phyloP scores from a whole-genome alignment of 495 filamentous ascomycete species.

The Cudoniella acicularis region DNA sequence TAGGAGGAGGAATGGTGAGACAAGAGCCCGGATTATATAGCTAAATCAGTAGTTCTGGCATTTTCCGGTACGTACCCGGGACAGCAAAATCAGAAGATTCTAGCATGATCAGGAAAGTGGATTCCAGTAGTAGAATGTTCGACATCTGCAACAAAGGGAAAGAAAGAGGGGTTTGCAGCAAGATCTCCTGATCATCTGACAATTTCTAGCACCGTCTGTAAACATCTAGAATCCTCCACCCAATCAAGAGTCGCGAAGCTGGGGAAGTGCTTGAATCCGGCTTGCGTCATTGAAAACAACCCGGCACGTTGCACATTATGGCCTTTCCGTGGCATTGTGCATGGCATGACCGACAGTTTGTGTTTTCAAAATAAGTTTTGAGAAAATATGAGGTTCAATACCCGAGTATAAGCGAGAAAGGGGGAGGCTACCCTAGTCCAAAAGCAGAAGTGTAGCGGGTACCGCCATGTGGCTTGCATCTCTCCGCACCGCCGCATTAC shows the following conservation, averaged over 20 bases:
- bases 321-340: no score
- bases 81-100: slow-evolving; percentile 11
- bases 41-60: neutral
- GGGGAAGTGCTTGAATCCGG: no score
- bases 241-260: no score
- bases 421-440: no score
- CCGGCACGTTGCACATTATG: no score
- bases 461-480: neutral
- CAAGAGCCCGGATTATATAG: slow-evolving; percentile 10
- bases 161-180: neutral
- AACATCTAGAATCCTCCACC: slow-evolving; percentile 2
- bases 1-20: slow-evolving; percentile 7
- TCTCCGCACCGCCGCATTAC: neutral
- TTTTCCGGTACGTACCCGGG: neutral
- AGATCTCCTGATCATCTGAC: neutral
- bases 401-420: no score
- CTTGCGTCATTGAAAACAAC: no score
- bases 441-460: no score
- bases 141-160: neutral
- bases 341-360: neutral
- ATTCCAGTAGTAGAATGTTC: neutral
- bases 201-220: neutral
- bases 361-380: neutral
- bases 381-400: neutral
- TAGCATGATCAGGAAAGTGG: slow-evolving; percentile 9